A percentile compares a stretch with the other conserved stretches of the same genome.
phyloP scores from a whole-genome alignment of 1,139 yeast species.

The Lodderomyces pseudojiufengensis region DNA sequence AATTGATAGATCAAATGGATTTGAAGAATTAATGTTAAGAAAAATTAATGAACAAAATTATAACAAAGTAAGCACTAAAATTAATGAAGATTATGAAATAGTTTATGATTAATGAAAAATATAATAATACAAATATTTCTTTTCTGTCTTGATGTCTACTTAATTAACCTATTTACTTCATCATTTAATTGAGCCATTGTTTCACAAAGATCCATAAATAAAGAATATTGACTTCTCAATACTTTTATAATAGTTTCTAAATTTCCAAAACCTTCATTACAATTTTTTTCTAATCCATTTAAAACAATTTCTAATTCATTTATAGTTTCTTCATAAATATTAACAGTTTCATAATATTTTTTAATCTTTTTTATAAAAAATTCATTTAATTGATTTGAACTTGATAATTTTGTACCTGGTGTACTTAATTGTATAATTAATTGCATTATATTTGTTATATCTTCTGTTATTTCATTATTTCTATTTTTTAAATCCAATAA shows the following conservation, averaged over 20 bases:
- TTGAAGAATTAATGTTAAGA: constrained; percentile 63
- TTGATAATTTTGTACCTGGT: constrained; percentile 63
- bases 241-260: constrained; percentile 60
- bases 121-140: no score
- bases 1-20: constrained; percentile 87
- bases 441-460: constrained; percentile 65
- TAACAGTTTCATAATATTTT: constrained; percentile 60
- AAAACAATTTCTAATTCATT: constrained; percentile 60
- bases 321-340: constrained; percentile 73
- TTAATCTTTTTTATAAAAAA: constrained; percentile 54
- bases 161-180: constrained; percentile 29
- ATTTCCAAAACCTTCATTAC: constrained; percentile 48
- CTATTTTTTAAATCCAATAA: constrained; percentile 32
- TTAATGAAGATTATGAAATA: constrained; percentile 25
- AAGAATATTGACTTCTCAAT: constrained; percentile 72
- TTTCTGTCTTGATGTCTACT: no score
- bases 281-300: constrained; percentile 40
- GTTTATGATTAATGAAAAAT: constrained; percentile 19
- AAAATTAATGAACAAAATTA: constrained; percentile 45
- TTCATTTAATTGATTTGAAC: constrained; percentile 47
- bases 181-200: constrained; percentile 87
- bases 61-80: constrained; percentile 15
- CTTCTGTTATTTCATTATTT: constrained; percentile 62
- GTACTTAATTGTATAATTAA: constrained; percentile 63
- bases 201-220: constrained; percentile 90